phyloP scores from a whole-genome alignment of 768 basidiomycete species.

The Termitomyces sp. region DNA sequence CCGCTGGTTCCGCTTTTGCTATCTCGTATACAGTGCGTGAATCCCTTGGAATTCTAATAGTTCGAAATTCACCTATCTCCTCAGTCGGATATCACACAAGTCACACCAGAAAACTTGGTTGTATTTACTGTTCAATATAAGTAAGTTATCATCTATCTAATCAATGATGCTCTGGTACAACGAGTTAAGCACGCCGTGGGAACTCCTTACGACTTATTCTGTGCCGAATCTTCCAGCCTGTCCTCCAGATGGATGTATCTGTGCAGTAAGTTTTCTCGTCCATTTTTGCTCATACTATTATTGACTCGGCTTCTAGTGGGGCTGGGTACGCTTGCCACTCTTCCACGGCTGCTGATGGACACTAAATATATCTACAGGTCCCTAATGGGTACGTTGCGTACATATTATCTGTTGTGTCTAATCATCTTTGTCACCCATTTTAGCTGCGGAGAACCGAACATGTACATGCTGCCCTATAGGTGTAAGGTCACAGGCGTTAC shows the following conservation, averaged over 20 bases:
- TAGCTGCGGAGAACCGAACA: conserved; percentile 50
- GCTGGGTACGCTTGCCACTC: conserved; percentile 32
- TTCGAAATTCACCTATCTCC: not conserved
- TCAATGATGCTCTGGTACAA: not conserved
- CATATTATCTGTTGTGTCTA: not conserved
- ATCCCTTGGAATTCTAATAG: not conserved
- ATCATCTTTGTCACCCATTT: not conserved
- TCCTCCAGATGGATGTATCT: conserved; percentile 44
- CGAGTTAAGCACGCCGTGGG: conserved; percentile 42
- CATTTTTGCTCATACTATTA: not conserved
- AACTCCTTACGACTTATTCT: conserved; percentile 37
- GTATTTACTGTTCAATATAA: conserved; percentile 46
- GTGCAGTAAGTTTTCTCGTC: conserved; percentile 32
- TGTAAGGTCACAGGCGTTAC: conserved; percentile 42
- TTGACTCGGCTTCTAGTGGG: conserved; percentile 32
- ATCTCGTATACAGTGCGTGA: conserved; percentile 42
- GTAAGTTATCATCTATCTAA: conserved; percentile 18
- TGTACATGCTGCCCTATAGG: conserved; percentile 40
- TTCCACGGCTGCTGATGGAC: not conserved
- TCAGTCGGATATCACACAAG: conserved; percentile 40
- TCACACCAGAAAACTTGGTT: conserved; percentile 42
- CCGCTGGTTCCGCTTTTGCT: conserved; percentile 50
- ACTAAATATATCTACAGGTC: conserved; percentile 19
- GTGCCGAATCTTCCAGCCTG: conserved; percentile 47
- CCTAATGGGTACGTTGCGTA: conserved; percentile 29